phyloP scores from a whole-genome alignment of 208 protist species.

The Endotrypanum monterogeii region DNA sequence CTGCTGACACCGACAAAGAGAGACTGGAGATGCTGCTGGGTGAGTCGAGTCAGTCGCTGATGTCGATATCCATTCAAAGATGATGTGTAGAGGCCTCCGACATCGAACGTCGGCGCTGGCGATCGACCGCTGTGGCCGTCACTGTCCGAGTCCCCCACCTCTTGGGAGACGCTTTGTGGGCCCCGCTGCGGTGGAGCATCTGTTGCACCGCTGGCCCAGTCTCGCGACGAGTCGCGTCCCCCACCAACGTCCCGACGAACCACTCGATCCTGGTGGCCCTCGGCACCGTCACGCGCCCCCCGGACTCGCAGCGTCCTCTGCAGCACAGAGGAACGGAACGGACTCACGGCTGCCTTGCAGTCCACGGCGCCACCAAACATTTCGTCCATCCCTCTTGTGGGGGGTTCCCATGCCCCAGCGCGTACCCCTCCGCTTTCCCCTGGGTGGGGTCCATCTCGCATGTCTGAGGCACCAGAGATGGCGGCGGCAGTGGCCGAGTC shows the following conservation, averaged over 20 bases:
- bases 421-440: not conserved
- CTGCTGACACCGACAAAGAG: conserved; percentile 19
- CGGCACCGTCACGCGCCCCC: not conserved
- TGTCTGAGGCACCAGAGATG: not conserved
- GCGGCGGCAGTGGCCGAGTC: not conserved
- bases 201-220: not conserved
- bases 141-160: not conserved
- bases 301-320: not conserved
- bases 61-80: conserved; percentile 30
- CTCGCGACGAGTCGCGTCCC: not conserved
- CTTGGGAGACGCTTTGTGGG: not conserved
- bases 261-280: too few relatives aligned
- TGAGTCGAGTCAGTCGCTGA: conserved; percentile 29
- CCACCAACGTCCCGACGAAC: not conserved
- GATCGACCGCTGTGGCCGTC: not conserved
- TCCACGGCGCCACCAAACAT: not conserved
- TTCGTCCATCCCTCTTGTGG: not conserved
- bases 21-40: conserved; percentile 27
- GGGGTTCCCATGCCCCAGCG: not conserved
- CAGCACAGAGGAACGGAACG: not conserved
- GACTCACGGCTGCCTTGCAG: conserved; percentile 3
- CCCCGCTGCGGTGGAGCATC: not conserved
- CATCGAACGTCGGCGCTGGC: conserved; percentile 9
- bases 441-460: not conserved
- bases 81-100: conserved; percentile 27